Evolutionary conservation across 192 early-diverging fungal genomes (phyloP).

Genomic region (Chytriomyces sp.): DNA sequence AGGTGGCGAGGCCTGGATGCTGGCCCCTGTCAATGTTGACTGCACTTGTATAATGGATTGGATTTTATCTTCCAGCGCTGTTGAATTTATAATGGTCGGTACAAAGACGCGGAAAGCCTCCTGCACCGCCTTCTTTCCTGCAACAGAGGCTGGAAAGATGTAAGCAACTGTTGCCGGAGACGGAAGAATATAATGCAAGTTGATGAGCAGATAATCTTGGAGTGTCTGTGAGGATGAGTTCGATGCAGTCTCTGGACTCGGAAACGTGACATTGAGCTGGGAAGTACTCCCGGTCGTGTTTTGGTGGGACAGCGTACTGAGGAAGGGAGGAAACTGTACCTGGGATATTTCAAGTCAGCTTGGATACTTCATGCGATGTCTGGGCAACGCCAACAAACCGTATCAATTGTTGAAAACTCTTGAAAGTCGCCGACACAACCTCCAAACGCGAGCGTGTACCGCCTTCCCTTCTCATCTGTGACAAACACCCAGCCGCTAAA

Average conservation of each 20-base stretch:
- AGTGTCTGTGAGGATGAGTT: neutral
- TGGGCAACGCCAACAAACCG: neutral
- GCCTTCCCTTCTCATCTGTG: neutral
- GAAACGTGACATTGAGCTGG: conserved; percentile 1
- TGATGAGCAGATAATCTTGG: conserved; percentile 8
- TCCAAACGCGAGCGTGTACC: conserved; percentile 4
- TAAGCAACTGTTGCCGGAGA: neutral
- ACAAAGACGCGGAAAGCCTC: neutral
- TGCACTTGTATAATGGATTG: too few species aligned
- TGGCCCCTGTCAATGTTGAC: too few species aligned
- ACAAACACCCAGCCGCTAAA: conserved; percentile 2
- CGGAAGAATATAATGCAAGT: conserved; percentile 1
- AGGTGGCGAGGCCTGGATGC: neutral
- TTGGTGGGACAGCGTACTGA: neutral
- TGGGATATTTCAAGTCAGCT: neutral
- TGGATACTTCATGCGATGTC: neutral
- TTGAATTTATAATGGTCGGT: neutral
- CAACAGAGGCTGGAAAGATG: conserved; percentile 5
- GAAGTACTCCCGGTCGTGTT: neutral
- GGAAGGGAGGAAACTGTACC: neutral
- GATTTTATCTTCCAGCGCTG: neutral
- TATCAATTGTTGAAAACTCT: conserved; percentile 7
- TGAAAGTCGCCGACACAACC: conserved; percentile 5
- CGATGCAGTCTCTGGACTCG: neutral
- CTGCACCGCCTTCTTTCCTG: neutral